These are phyloP conservation scores for Zelopaecilomyces penicillatus DNA, from an alignment of 2,329 filamentous ascomycete species.

Conservation along the genomic window DNA sequence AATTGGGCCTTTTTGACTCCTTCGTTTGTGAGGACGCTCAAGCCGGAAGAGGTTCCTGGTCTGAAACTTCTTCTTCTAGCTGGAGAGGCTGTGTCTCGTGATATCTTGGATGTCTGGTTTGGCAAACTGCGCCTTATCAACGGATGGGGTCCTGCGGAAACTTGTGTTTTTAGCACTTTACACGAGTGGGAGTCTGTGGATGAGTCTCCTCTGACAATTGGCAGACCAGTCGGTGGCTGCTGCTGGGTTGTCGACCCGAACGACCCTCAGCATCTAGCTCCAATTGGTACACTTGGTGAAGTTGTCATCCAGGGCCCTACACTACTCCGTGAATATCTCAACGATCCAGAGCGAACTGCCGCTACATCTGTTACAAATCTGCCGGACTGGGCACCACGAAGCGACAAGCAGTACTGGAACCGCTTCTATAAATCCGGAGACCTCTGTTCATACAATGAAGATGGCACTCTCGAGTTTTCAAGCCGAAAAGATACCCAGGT, in stretches of 20 bases:
- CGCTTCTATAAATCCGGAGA: slow-evolving; percentile 14
- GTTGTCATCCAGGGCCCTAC: slow-evolving; percentile 21
- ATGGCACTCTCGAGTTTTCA: slow-evolving; percentile 12
- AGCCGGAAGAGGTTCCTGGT: slow-evolving; percentile 6
- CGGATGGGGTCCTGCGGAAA: slow-evolving; percentile 13
- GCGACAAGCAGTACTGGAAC: background rate
- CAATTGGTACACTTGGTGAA: slow-evolving; percentile 9
- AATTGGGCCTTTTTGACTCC: slow-evolving; percentile 11
- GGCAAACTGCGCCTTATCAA: slow-evolving; percentile 10
- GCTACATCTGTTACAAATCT: background rate
- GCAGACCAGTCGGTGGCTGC: slow-evolving; percentile 5
- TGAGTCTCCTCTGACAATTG: slow-evolving; percentile 6
- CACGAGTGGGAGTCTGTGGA: slow-evolving; percentile 7
- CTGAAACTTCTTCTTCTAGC: slow-evolving; percentile 9
- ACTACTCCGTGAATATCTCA: slow-evolving; percentile 37
- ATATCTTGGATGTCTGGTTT: slow-evolving; percentile 10
- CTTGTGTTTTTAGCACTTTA: slow-evolving; percentile 7
- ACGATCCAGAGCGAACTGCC: slow-evolving; percentile 8
- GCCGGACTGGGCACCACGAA: slow-evolving; percentile 2
- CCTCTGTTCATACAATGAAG: slow-evolving; percentile 9
- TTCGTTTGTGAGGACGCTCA: slow-evolving; percentile 7
- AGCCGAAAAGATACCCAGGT: slow-evolving; percentile 16
- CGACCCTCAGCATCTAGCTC: slow-evolving; percentile 4
- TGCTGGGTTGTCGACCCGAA: slow-evolving; percentile 8
- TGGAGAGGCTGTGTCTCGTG: slow-evolving; percentile 8